Conservation (phyloP, 1,284 basidiomycete genomes). For the Sanghuangporus baumii region DNA sequence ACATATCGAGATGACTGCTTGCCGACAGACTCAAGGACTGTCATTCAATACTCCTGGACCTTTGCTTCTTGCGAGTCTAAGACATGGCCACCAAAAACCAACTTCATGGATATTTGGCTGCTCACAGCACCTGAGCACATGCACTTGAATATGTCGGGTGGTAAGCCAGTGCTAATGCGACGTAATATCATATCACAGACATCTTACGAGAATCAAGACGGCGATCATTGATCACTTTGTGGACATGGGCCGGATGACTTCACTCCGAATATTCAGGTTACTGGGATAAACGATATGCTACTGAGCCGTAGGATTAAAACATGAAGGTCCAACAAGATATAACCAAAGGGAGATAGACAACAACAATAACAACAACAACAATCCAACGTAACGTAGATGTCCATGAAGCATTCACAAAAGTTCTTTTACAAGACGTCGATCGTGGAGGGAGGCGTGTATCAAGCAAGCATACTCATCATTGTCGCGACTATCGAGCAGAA, state of each 20-base stretch:
- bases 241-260: not conserved
- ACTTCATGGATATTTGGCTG: too few relatives aligned
- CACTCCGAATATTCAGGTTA: not conserved
- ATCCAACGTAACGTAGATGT: not conserved
- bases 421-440: not conserved
- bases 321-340: not conserved
- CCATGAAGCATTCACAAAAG: not conserved
- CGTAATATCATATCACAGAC: too few relatives aligned
- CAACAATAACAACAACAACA: not conserved
- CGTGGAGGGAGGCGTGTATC: not conserved
- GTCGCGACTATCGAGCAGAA: constrained; percentile 11
- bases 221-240: not conserved
- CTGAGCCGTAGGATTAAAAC: not conserved
- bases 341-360: not conserved
- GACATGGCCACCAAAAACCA: too few relatives aligned
- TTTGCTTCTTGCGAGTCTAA: too few relatives aligned
- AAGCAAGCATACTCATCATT: constrained; percentile 16
- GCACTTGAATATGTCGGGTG: too few relatives aligned
- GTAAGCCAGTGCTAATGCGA: too few relatives aligned
- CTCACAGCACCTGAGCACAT: too few relatives aligned
- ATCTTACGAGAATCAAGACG: too few relatives aligned
- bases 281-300: not conserved
- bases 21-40: not conserved
- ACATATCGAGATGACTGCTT: not conserved
- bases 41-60: too few relatives aligned